Percentiles rank a stretch among this genome's conserved stretches.
These are phyloP conservation scores for Artemisia argyi DNA, from an alignment of 129 eudicot species.

Conservation along the genomic window DNA sequence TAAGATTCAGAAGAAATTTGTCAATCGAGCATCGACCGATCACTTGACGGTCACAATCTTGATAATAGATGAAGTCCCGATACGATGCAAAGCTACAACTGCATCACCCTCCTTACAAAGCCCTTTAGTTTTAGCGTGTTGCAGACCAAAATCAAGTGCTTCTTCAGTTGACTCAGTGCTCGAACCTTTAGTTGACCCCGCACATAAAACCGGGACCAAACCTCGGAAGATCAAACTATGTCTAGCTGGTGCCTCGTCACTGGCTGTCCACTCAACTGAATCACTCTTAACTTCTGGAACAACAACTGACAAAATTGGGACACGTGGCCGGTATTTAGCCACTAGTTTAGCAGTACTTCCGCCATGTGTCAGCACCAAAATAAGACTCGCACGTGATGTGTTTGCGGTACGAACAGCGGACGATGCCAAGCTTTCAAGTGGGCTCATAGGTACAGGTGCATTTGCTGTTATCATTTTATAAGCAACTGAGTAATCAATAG, in stretches of 20 bases:
- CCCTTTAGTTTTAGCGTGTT: slow-evolving; percentile 36
- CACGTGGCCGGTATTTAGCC: slow-evolving; percentile 36
- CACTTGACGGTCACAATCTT: slow-evolving; percentile 42
- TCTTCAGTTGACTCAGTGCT: slow-evolving; percentile 32
- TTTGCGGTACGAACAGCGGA: slow-evolving; percentile 38
- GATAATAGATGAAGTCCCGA: slow-evolving; percentile 38
- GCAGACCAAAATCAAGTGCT: slow-evolving; percentile 33
- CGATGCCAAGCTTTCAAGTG: slow-evolving; percentile 38
- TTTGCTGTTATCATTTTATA: slow-evolving; percentile 21
- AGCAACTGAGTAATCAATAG: slow-evolving; percentile 25
- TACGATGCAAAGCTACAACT: slow-evolving; percentile 41
- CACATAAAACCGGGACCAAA: slow-evolving; percentile 32
- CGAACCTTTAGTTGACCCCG: slow-evolving; percentile 22
- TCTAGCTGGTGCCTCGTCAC: slow-evolving; percentile 33
- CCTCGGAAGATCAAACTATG: slow-evolving; percentile 34
- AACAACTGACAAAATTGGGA: slow-evolving; percentile 37
- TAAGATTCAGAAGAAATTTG: no score
- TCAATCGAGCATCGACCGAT: not conserved
- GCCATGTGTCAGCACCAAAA: slow-evolving; percentile 37
- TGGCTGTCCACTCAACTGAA: slow-evolving; percentile 18
- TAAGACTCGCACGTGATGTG: slow-evolving; percentile 29
- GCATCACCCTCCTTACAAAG: slow-evolving; percentile 41
- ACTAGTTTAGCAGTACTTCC: slow-evolving; percentile 44
- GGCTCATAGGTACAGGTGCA: slow-evolving; percentile 41
- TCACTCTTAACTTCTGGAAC: slow-evolving; percentile 34